Conservation (phyloP, 495 filamentous ascomycete species). For the Aspergillus asperescens region DNA sequence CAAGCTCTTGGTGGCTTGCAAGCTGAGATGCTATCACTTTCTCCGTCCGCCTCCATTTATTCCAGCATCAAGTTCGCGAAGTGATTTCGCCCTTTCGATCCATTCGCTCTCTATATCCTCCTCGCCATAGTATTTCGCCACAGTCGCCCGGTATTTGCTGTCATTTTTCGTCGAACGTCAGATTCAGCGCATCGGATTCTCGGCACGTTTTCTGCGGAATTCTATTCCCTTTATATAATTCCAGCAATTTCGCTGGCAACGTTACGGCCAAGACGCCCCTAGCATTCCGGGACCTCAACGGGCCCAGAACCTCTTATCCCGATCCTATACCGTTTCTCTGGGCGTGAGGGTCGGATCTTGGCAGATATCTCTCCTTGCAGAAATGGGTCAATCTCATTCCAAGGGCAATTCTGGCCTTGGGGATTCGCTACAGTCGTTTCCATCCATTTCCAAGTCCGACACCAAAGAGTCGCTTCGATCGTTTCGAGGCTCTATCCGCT, state of each 20-base stretch:
- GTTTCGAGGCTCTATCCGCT: constrained; percentile 63
- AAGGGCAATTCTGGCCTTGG: constrained; percentile 59
- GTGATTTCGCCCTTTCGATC: not conserved
- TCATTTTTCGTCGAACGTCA: not conserved
- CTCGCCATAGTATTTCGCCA: not conserved
- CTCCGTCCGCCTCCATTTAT: constrained; percentile 13
- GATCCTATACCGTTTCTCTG: constrained; percentile 26
- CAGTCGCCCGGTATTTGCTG: not conserved
- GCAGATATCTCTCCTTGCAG: constrained; percentile 36
- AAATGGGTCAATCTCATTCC: constrained; percentile 91
- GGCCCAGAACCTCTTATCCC: constrained; percentile 20
- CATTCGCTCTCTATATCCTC: not conserved
- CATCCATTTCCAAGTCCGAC: constrained; percentile 89
- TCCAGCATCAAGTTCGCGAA: constrained; percentile 13
- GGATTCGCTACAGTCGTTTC: constrained; percentile 68
- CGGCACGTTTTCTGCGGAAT: not conserved
- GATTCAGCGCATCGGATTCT: not conserved
- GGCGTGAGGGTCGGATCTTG: constrained; percentile 30
- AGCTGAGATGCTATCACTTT: constrained; percentile 13
- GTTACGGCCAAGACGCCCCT: constrained; percentile 28
- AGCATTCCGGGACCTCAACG: constrained; percentile 31
- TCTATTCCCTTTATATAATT: constrained; percentile 23
- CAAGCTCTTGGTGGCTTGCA: constrained; percentile 19
- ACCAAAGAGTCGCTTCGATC: constrained; percentile 92
- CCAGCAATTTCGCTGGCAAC: constrained; percentile 9